phyloP scores from a whole-genome alignment of 2,329 filamentous ascomycete genomes.

The Lecanosticta acicola region DNA sequence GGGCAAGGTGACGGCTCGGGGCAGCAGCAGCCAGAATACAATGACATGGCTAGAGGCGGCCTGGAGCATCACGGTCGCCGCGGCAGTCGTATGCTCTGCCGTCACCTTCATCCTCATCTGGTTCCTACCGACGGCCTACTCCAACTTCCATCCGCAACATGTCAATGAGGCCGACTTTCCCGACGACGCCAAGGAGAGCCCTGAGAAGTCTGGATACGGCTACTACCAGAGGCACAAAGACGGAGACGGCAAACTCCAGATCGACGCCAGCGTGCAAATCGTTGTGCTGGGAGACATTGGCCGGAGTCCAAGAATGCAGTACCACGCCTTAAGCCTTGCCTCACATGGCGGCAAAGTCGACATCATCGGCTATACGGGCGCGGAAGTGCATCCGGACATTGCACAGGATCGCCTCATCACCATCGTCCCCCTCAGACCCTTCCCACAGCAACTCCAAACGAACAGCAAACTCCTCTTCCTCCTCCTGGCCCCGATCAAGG shows the following conservation, averaged over 20 bases:
- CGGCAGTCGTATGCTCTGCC: constrained; percentile 42
- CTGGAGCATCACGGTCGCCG: constrained; percentile 36
- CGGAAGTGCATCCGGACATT: constrained; percentile 73
- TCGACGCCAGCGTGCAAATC: constrained; percentile 62
- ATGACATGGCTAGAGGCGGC: constrained; percentile 23
- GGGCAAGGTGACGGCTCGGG: not conserved
- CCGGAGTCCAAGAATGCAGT: constrained; percentile 95
- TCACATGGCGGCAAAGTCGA: constrained; percentile 74
- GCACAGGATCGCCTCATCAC: constrained; percentile 61
- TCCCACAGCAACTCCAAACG: constrained; percentile 61
- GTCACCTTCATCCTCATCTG: constrained; percentile 47
- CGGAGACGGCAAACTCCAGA: constrained; percentile 25
- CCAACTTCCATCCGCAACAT: constrained; percentile 31
- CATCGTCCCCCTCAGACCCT: constrained; percentile 63
- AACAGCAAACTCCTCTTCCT: constrained; percentile 70
- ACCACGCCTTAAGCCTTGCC: constrained; percentile 89
- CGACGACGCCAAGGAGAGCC: constrained; percentile 21
- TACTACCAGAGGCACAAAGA: constrained; percentile 26
- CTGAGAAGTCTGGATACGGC: constrained; percentile 29
- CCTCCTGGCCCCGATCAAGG: constrained; percentile 74
- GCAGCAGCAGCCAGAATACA: constrained; percentile 12
- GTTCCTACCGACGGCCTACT: constrained; percentile 50
- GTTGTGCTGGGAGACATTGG: constrained; percentile 94
- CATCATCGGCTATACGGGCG: constrained; percentile 85
- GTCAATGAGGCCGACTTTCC: constrained; percentile 27